A percentile compares a stretch with the other conserved stretches of the same genome.
Evolutionary conservation across 768 basidiomycete genomes (phyloP).

Genomic region (Lactarius indigo): DNA sequence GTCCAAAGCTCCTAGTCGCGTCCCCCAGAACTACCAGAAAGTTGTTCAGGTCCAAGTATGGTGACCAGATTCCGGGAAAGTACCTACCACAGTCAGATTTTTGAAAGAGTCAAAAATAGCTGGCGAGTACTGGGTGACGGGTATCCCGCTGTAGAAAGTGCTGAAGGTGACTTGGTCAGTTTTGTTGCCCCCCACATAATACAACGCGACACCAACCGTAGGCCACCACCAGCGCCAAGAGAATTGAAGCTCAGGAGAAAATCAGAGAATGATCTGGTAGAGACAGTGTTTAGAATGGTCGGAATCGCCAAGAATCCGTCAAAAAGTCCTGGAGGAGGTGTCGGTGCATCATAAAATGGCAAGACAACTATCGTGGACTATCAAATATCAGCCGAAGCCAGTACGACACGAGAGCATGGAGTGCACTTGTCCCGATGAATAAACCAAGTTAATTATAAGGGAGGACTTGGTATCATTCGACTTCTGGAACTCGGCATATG

Average conservation of each 20-base stretch:
- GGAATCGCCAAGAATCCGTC: conserved; percentile 25
- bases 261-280: not conserved
- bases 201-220: not conserved
- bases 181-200: not conserved
- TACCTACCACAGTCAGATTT: not conserved
- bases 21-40: conserved; percentile 11
- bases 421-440: not conserved
- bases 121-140: not conserved
- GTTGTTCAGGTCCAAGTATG: not conserved
- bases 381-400: not conserved
- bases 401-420: not conserved
- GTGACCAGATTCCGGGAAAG: not conserved
- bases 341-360: conserved; percentile 26
- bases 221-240: not conserved
- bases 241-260: not conserved
- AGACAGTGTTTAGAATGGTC: not conserved
- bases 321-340: conserved; percentile 20
- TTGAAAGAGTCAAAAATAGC: not conserved
- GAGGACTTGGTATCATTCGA: not conserved
- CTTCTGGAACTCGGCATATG: not conserved
- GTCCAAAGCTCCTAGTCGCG: not conserved
- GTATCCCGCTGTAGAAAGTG: not conserved
- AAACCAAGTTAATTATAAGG: not conserved
- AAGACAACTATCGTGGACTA: not conserved
- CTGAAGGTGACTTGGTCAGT: not conserved